These are phyloP conservation scores for Ogataea pignaliae DNA, from an alignment of 805 yeast species.

Conservation along the genomic window DNA sequence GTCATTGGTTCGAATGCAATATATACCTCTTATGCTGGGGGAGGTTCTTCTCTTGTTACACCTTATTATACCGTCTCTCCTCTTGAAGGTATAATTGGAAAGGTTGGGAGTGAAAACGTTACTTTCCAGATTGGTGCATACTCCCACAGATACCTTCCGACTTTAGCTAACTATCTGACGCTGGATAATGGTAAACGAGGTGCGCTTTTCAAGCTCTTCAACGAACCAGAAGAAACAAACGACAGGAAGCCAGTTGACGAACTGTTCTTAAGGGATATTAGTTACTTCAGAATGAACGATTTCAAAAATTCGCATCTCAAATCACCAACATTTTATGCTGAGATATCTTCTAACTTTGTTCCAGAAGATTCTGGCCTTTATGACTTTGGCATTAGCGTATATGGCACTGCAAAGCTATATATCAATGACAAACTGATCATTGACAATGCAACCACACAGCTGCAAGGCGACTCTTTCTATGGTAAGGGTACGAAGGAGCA, in stretches of 20 bases:
- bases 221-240: slow-evolving; percentile 14
- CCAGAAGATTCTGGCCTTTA: slow-evolving; percentile 47
- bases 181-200: slow-evolving; percentile 16
- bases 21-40: slow-evolving; percentile 46
- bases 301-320: slow-evolving; percentile 22
- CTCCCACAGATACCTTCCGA: slow-evolving; percentile 5
- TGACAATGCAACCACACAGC: slow-evolving; percentile 53
- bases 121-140: slow-evolving; percentile 32
- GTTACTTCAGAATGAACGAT: slow-evolving; percentile 18
- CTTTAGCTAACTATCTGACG: slow-evolving; percentile 2
- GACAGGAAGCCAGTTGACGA: slow-evolving; percentile 22
- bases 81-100: slow-evolving; percentile 9
- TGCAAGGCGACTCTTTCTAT: slow-evolving; percentile 45
- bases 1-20: slow-evolving; percentile 60
- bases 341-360: slow-evolving; percentile 37
- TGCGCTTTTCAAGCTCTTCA: slow-evolving; percentile 21
- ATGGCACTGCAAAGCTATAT: slow-evolving; percentile 54
- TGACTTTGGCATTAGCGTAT: slow-evolving; percentile 46
- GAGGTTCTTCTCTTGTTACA: slow-evolving; percentile 50
- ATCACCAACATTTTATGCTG: slow-evolving; percentile 35
- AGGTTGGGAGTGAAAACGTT: slow-evolving; percentile 14
- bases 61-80: slow-evolving; percentile 14
- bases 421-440: slow-evolving; percentile 49
- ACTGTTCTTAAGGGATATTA: slow-evolving; percentile 9
- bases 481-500: slow-evolving; percentile 53